phyloP scores from a whole-genome alignment of 345 rosid genomes.

The Mangifera indica region DNA sequence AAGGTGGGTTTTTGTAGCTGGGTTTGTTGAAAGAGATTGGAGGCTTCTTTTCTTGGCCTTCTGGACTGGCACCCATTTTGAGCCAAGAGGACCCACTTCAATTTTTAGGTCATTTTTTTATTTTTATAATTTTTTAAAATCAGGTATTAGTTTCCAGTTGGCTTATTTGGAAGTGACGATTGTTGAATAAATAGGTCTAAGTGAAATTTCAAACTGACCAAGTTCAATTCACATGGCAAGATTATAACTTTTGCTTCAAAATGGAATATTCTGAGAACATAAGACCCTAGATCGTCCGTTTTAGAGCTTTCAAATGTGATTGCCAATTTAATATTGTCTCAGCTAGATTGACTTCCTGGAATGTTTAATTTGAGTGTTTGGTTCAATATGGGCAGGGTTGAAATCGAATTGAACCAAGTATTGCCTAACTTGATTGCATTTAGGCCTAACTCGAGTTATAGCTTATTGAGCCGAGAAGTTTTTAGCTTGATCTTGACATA shows the following conservation, averaged over 20 bases:
- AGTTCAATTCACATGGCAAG: conserved; percentile 45
- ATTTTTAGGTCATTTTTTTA: conserved; percentile 6
- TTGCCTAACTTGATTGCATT: too few species aligned
- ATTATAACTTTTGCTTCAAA: conserved; percentile 15
- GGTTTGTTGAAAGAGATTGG: conserved; percentile 27
- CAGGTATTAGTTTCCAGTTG: conserved; percentile 40
- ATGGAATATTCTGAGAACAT: too few species aligned
- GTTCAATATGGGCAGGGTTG: too few species aligned
- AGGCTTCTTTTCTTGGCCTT: conserved; percentile 34
- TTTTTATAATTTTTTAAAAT: not conserved
- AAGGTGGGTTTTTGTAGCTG: conserved; percentile 58
- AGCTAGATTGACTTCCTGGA: too few species aligned
- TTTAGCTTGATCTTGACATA: too few species aligned
- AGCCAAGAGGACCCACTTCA: conserved; percentile 47
- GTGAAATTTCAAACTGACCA: conserved; percentile 29
- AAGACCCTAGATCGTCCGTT: too few species aligned
- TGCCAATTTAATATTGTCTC: too few species aligned
- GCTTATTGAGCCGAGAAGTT: too few species aligned
- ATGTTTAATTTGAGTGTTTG: too few species aligned
- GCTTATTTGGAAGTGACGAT: conserved; percentile 38
- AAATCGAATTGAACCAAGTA: too few species aligned
- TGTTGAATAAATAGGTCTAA: conserved; percentile 36
- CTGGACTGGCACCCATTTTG: conserved; percentile 67
- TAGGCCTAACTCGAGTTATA: too few species aligned
- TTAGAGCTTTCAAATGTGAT: too few species aligned